Base-by-base conservation (phyloP, 345 rosid genomes). In the Limnanthes douglasii region DNA sequence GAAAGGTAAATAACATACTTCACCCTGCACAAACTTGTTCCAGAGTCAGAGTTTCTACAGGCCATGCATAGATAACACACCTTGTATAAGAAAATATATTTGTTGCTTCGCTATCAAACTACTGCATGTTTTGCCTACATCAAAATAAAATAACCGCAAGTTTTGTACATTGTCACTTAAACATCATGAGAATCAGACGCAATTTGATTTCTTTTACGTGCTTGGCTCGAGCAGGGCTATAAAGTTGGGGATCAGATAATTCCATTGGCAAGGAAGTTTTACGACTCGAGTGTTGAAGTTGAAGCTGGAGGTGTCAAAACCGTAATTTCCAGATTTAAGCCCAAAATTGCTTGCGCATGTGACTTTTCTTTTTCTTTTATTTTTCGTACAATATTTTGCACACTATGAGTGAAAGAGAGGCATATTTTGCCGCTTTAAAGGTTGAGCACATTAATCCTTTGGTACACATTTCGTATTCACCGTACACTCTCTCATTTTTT, bases 241-340 rank as follows among this genome's bases (percentile, higher is more conserved):
- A 66, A 59, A 38, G 73, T 85, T 24, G 99, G 96, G 12, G 99
- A 92, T 64, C 81, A 66, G 54, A 93, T 92, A 50, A 53, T 92
- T 32, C 99, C 99, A 34, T 48, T 81, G 62, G 90, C 94, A 4
- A 70, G 94, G 48, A 85, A 78, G 65, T 92, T 92, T 52, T 64
- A 75, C 37, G 64, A 60, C 34, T 56, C 64, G 59, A 94, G 81
- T 53, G 50, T 75, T 11, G 96, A 81, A 73, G 48, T 69, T 35
- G 69, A 50, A 47, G 48, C 40, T 31, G 95, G 83, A 65, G 18
- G 79, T 59, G 35, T 35, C 15, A 15, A 26, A 22, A 17, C 25
- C 10, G 1, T 18, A 8, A 26, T n/a, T n/a, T n/a, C n/a, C n/a
- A n/a, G n/a, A n/a, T n/a, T n/a, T n/a, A n/a, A n/a, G n/a, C n/a